Conservation (phyloP, 2,329 filamentous ascomycete genomes). For the Colletotrichum sp. region DNA sequence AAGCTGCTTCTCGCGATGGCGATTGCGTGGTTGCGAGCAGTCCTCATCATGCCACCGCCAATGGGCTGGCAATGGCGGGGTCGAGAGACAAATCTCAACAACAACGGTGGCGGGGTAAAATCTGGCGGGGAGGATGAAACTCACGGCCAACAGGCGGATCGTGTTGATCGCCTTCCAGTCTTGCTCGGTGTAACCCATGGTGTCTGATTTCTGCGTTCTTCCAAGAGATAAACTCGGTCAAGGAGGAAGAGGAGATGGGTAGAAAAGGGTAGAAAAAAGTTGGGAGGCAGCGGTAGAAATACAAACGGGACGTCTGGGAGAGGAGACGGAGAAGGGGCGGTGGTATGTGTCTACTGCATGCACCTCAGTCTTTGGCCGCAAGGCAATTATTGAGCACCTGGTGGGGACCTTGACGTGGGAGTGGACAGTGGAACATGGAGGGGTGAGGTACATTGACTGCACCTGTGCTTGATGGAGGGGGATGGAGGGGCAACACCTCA, state of each 20-base stretch:
- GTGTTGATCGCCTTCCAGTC: constrained; percentile 97
- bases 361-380: background rate
- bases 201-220: constrained; percentile 43
- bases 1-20: background rate
- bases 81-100: constrained; percentile 26
- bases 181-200: constrained; percentile 87
- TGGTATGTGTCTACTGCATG: constrained; percentile 20
- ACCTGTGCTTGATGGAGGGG: background rate
- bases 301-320: background rate
- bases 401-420: constrained; percentile 23
- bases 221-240: constrained; percentile 15
- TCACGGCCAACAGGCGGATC: constrained; percentile 93
- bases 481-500: background rate
- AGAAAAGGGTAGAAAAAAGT: constrained; percentile 22
- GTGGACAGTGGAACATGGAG: constrained; percentile 14
- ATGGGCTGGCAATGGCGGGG: constrained; percentile 36
- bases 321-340: constrained; percentile 4
- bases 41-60: constrained; percentile 12
- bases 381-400: constrained; percentile 20
- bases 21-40: background rate
- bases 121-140: constrained; percentile 45
- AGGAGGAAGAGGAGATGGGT: constrained; percentile 29
- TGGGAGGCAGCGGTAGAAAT: constrained; percentile 1
- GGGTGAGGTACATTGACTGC: background rate
- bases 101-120: constrained; percentile 37